A percentile compares a stretch with the other conserved stretches of the same genome.
phyloP scores from a whole-genome alignment of 129 eudicot genomes.

The Cynara cardunculus region DNA sequence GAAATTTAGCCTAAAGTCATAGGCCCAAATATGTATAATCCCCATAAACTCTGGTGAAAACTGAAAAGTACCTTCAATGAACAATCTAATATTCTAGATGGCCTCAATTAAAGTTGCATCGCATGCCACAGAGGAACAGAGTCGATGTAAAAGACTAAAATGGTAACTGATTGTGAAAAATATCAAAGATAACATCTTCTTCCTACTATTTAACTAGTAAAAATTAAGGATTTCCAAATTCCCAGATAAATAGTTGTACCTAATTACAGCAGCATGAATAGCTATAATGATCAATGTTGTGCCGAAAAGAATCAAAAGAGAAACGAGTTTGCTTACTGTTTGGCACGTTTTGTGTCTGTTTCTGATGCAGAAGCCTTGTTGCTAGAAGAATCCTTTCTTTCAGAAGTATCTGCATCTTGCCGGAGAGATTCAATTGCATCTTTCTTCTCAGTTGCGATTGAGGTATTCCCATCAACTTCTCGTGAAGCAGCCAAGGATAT shows the following conservation, averaged over 20 bases:
- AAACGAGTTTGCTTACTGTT: constrained; percentile 57
- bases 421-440: constrained; percentile 49
- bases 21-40: neutral
- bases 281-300: neutral
- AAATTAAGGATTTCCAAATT: neutral
- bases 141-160: neutral
- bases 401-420: constrained; percentile 51
- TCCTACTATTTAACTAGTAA: neutral
- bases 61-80: neutral
- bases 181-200: neutral
- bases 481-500: constrained; percentile 36
- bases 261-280: constrained; percentile 2
- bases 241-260: neutral
- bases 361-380: constrained; percentile 56
- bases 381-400: constrained; percentile 56
- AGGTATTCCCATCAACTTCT: constrained; percentile 51
- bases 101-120: neutral
- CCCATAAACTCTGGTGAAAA: neutral
- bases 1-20: neutral
- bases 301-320: neutral
- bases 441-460: constrained; percentile 51
- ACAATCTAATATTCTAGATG: neutral
- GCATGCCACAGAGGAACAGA: neutral
- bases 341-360: constrained; percentile 81
- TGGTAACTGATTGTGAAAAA: neutral